phyloP scores from a whole-genome alignment of 176 grass and related monocot species.

The Luzula sylvatica region DNA sequence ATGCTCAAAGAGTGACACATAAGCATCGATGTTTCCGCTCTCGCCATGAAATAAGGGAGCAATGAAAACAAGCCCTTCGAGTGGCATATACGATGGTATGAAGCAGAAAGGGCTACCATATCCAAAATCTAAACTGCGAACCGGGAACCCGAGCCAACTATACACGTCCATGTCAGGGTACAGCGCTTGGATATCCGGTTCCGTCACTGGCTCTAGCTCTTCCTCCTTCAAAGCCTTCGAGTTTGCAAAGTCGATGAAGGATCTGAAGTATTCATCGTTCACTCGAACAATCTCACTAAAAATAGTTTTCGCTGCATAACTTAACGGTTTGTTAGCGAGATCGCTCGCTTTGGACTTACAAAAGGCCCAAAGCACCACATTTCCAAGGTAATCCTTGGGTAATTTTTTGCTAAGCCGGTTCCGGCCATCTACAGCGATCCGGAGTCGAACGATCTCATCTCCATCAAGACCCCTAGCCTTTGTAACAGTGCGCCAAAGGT shows the following conservation, averaged over 20 bases:
- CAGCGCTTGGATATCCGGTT: slow-evolving; percentile 23
- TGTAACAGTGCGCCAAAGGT: slow-evolving; percentile 46
- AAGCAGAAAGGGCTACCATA: slow-evolving; percentile 37
- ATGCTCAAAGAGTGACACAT: slow-evolving; percentile 44
- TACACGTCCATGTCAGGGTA: slow-evolving; percentile 64
- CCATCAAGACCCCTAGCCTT: slow-evolving; percentile 4
- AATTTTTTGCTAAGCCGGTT: slow-evolving; percentile 11
- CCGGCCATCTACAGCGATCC: slow-evolving; percentile 34
- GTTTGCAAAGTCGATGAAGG: slow-evolving; percentile 46
- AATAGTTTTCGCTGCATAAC: slow-evolving; percentile 12
- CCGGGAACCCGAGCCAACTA: slow-evolving; percentile 51
- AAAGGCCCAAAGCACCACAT: slow-evolving; percentile 31
- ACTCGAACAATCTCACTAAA: background rate
- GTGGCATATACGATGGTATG: slow-evolving; percentile 53
- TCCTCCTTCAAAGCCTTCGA: slow-evolving; percentile 30
- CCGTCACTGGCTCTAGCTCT: slow-evolving; percentile 31
- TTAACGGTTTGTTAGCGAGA: slow-evolving; percentile 5
- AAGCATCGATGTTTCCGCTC: slow-evolving; percentile 41
- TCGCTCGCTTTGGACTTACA: slow-evolving; percentile 2
- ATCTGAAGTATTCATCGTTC: slow-evolving; percentile 45
- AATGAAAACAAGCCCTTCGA: slow-evolving; percentile 50
- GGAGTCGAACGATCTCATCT: slow-evolving; percentile 3
- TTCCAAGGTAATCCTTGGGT: slow-evolving; percentile 31
- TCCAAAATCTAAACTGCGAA: slow-evolving; percentile 58
- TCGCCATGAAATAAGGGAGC: slow-evolving; percentile 45